Base-by-base conservation (phyloP, 257 asterid species). In the Ilex asprella region DNA sequence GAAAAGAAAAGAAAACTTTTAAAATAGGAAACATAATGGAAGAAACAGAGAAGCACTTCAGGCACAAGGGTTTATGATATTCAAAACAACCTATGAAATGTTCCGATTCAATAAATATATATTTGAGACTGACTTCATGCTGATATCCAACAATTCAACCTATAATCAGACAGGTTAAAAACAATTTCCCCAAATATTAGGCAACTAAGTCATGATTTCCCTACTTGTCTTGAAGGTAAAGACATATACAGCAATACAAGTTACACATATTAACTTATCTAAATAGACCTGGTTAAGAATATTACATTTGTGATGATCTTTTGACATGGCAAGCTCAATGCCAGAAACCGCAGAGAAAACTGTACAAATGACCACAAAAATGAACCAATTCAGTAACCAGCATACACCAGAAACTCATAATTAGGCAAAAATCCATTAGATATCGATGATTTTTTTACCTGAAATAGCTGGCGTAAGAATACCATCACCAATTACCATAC, bases 401-500 rank as follows among this genome's bases (percentile, higher is more conserved):
- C 61, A 9, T 60, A 58, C 46, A 16, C 12, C 14, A 47, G 41
- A 51, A 55, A 56, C 12, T 16, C 10, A 12, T 55, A 62, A 41
- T 58, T 50, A 30, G 11, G 56, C 58, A 61, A 30, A 56, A 41
- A 44, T 6, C 13, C 16, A n/a, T n/a, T 31, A 32, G 14, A 39
- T 52, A 47, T 3, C 60, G 12, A 59, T 13, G 31, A 7, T 13
- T 16, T 39, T 29, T 43, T 58, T 72, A 89, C 97, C 97, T 39
- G 97, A 89, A 74, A 89, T 76, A 3, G 97, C 81, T 11, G 97
- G 97, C 16, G 95, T 81, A 62, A 89, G 81, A 59, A 89, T 83
- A 62, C 97, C 97, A 73, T 89, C 97, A 32, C 97, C 97, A 71
- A 89, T 89, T 67, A 89, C 97, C 97, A 89, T 89, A 89, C 97